These are phyloP conservation scores for Sideroxylon spinosum DNA, from an alignment of 179 eudicot species.

Conservation along the genomic window DNA sequence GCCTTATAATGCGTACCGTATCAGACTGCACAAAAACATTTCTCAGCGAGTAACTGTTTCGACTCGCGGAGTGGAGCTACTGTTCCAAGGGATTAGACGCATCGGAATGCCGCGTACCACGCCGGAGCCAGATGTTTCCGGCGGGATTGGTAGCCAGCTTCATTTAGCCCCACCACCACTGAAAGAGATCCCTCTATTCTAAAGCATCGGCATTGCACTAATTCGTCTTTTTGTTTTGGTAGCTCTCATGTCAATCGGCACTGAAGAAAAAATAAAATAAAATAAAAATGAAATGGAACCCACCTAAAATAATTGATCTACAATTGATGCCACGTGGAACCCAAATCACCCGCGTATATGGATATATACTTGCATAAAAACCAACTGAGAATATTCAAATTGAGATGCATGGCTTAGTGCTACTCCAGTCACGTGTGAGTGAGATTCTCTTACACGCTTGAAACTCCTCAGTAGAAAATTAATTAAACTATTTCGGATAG, in stretches of 20 bases:
- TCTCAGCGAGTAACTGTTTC: background rate
- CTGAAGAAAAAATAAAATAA: background rate
- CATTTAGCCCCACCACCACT: background rate
- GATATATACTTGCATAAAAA: background rate
- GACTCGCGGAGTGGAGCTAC: background rate
- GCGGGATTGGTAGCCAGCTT: background rate
- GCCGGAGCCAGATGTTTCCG: background rate
- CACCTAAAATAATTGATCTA: background rate
- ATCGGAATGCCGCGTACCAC: background rate
- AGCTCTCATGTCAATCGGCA: background rate
- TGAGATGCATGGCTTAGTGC: background rate
- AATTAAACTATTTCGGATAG: background rate
- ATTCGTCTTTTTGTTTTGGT: background rate
- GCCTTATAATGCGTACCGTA: conserved; percentile 3
- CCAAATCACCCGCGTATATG: background rate
- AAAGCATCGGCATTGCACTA: conserved; percentile 14
- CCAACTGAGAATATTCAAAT: conserved; percentile 1
- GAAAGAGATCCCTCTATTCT: background rate
- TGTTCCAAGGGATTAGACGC: conserved; percentile 2
- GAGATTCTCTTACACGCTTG: background rate
- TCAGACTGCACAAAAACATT: conserved; percentile 7
- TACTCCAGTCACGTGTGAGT: background rate
- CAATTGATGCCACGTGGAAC: background rate
- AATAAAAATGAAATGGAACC: conserved; percentile 8
- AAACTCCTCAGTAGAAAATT: background rate